Evolutionary conservation across 352 stramenopile species (phyloP), one percentile per base, ranked within the genome.

Genomic region (Synura sp.): DNA sequence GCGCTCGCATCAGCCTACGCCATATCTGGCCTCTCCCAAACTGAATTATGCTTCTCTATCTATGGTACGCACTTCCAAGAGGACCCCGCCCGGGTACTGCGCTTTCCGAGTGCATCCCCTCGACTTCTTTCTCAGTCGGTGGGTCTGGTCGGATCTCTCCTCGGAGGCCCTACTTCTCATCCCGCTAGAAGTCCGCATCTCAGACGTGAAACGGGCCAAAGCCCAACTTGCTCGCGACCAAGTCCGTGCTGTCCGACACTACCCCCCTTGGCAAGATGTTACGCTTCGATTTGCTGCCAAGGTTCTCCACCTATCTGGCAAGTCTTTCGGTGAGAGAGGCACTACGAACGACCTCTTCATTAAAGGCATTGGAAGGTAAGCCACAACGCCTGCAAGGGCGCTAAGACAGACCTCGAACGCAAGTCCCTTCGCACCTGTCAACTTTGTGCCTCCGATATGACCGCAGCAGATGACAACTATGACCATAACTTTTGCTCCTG

Each of bases 261-360:
- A 63, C 29, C 49, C 49, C 14, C 49, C 49, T 63, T 63, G 49
- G 49, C 49, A 63, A 63, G 49, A 63, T 63, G 49, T 63, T 22
- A 63, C 49, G 49, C 49, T 63, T 22, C 49, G 49, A 12, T 63
- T 63, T 22, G 49, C 49, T 63, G 14, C 49, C 29, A 63, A 63
- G 49, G 49, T 63, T n/a, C n/a, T n/a, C n/a, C n/a, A n/a, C n/a
- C n/a, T n/a, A n/a, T n/a, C n/a, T n/a, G n/a, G n/a, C n/a, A 63
- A 63, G 49, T 63, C 49, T 22, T 12, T 63, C 12, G 49, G 49
- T 22, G 49, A 12, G 12, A 12, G 49, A 22, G 49, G 49, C 49
- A 63, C 49, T 63, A 63, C 29, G 49, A 63, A 63, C 49, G 49
- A 29, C 49, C 29, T 22, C 49, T 63, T 22, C 49, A 63, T 63